Base-by-base conservation (phyloP, 208 protist species). In the Acanthamoeba pearcei region DNA sequence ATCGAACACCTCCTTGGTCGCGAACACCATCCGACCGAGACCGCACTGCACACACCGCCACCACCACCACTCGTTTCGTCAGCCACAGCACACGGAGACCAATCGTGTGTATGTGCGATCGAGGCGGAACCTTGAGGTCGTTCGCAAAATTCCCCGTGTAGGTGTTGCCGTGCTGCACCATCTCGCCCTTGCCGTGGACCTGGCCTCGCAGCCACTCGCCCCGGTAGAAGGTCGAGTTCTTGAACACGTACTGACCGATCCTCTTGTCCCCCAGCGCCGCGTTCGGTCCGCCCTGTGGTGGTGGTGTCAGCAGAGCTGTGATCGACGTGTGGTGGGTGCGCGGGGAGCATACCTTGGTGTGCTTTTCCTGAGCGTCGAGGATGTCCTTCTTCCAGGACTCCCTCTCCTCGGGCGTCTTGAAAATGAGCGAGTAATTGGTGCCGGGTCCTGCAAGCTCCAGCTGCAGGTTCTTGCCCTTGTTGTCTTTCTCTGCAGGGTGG, bases 401-500 rank as follows among this genome's bases (percentile, higher is more conserved):
- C 19, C 38, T 60, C 82, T 89, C 82, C 53, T 89, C 82, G 29
- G 49, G 82, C 82, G 82, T 89, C 82, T 57, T 89, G 55, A 89
- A 89, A 13, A 57, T n/a, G n/a, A 89, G 55, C 13, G 82, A 68
- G 38, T 89, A 89, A 51, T 57, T 68, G n/a, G 82, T 68, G 22
- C 82, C 82, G 5, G 82, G 82, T 60, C 82, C 82, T 0, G 55
- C 46, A 49, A 89, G 51, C 53, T 89, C 82, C 53, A 89, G 38
- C 49, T 89, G 82, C 72, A 82, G 42, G 72, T 89, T 89, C 82
- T 68, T 68, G 55, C 82, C 55, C 32, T 89, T 89, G 82, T 66
- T 57, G 55, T 89, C 53, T 42, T 89, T 57, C 55, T 89, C 55
- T 57, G 38, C 78, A 15, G 27, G 35, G 0, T 49, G 27, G 15